Base-by-base conservation (phyloP, 1,139 yeast species). In the Saccharomycopsis hybrid region DNA sequence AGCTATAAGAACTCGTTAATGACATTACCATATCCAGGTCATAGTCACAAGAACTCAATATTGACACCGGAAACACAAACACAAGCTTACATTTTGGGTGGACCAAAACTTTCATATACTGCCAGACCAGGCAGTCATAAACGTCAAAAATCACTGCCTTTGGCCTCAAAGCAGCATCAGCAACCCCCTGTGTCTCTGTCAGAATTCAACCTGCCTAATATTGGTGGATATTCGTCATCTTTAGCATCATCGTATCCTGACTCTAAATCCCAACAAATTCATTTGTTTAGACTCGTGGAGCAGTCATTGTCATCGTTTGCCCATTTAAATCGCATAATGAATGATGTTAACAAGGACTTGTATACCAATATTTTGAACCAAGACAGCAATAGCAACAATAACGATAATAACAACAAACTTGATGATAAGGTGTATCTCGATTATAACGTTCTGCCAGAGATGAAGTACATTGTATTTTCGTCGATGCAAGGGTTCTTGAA, bases 281-380 rank as follows among this genome's bases (percentile, higher is more conserved):
- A 33, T 13, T 11, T 18, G 13, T 46, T 46, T 13, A 29, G 37
- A 31, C 13, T 8, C 27, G 38, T 46, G 18, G 43, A 46, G 27
- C 8, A 9, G 11, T 38, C 48, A 3, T 30, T 46, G 18, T 8
- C 27, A n/a, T n/a, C 38, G 8, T 46, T 13, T 27, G 4, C 4
- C 4, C 25, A 25, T 5, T 11, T 46, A 4, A 25, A 25, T 5
- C 9, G 27, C 28, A 31, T 46, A 5, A 30, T 40, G 25, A 46
- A 25, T 9, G 43, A 38, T 33, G 18, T 46, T n/a, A 38, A 46
- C 11, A 30, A 40, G 9, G 48, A 46, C 27, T 46, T 46, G 30
- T 8, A 4, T 3, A n/a, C 11, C 18, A 46, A 24, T 18, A 29
- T 38, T 5, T 27, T 9, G 36, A n/a, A 33, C 24, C 9, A 27